Evolutionary conservation across 2,329 filamentous ascomycete species (phyloP).

Genomic region (Anisogramma anomala): DNA sequence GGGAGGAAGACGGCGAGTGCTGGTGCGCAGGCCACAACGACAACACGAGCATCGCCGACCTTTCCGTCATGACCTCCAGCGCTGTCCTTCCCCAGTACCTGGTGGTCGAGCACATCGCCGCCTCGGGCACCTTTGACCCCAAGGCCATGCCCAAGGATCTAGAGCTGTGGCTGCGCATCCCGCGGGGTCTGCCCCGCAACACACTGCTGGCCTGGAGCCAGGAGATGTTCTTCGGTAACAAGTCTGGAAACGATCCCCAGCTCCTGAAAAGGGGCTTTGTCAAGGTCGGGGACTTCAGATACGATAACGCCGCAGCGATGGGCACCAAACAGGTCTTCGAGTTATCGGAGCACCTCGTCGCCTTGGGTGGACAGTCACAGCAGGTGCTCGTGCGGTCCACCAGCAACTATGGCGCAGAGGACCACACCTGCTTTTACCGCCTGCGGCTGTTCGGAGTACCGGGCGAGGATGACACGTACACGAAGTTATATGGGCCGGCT

Average conservation of each 20-base stretch:
- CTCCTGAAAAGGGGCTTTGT: constrained; percentile 34
- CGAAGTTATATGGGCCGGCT: too few relatives aligned
- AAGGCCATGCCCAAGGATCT: constrained; percentile 53
- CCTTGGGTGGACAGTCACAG: constrained; percentile 36
- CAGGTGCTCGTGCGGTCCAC: constrained; percentile 43
- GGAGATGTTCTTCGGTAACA: constrained; percentile 27
- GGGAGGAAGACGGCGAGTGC: constrained; percentile 74
- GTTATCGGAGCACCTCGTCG: constrained; percentile 38
- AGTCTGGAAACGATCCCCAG: constrained; percentile 14
- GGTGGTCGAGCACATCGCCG: constrained; percentile 60
- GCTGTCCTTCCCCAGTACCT: constrained; percentile 55
- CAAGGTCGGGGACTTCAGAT: constrained; percentile 46
- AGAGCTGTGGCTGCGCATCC: constrained; percentile 56
- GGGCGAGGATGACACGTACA: constrained; percentile 13
- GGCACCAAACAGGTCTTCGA: constrained; percentile 38
- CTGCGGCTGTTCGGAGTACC: constrained; percentile 44
- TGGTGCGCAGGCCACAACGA: constrained; percentile 59
- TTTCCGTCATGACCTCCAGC: constrained; percentile 51
- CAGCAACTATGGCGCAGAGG: constrained; percentile 44
- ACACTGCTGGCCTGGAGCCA: constrained; percentile 33
- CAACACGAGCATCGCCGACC: constrained; percentile 43
- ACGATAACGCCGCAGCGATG: constrained; percentile 32
- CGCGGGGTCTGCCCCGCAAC: constrained; percentile 30
- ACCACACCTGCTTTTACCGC: constrained; percentile 57
- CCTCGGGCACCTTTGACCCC: constrained; percentile 48